Evolutionary conservation across 2,329 filamentous ascomycete species (phyloP).

Genomic region (Allantophomopsis cytisporea): DNA sequence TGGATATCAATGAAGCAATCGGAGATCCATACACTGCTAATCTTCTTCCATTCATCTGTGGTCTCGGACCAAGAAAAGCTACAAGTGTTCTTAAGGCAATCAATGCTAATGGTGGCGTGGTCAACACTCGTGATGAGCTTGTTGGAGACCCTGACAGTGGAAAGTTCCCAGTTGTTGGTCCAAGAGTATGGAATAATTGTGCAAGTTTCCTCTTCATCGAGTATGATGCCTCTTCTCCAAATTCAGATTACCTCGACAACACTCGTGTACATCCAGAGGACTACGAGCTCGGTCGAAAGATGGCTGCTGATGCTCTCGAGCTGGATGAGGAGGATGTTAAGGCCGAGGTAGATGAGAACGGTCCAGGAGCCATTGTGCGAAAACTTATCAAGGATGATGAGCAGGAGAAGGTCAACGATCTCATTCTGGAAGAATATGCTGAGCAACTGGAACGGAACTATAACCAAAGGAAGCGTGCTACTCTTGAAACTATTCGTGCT

Average conservation of each 20-base stretch:
- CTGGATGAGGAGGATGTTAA: slow-evolving; percentile 97
- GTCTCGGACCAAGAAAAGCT: slow-evolving; percentile 84
- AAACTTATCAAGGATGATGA: slow-evolving; percentile 92
- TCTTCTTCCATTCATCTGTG: slow-evolving; percentile 79
- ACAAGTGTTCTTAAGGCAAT: slow-evolving; percentile 77
- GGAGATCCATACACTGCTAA: slow-evolving; percentile 71
- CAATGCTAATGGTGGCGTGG: slow-evolving; percentile 76
- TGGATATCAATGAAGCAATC: slow-evolving; percentile 89
- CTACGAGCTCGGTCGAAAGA: slow-evolving; percentile 94
- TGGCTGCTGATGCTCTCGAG: slow-evolving; percentile 93
- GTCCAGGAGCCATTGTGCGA: slow-evolving; percentile 78
- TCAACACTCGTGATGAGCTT: slow-evolving; percentile 75
- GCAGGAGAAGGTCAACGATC: slow-evolving; percentile 88
- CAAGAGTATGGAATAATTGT: slow-evolving; percentile 91
- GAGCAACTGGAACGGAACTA: slow-evolving; percentile 90
- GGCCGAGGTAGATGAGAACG: slow-evolving; percentile 82
- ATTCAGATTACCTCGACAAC: slow-evolving; percentile 87
- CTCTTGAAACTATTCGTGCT: slow-evolving; percentile 87
- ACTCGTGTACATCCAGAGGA: slow-evolving; percentile 97
- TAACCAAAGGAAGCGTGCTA: slow-evolving; percentile 88
- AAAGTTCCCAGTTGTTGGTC: slow-evolving; percentile 67
- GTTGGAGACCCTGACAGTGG: slow-evolving; percentile 76
- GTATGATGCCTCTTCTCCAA: slow-evolving; percentile 68
- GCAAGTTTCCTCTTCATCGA: slow-evolving; percentile 89
- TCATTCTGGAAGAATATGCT: slow-evolving; percentile 93